These are phyloP conservation scores for Rhododendron kiyosumense DNA, from an alignment of 148 eudicot genomes.

Conservation along the genomic window DNA sequence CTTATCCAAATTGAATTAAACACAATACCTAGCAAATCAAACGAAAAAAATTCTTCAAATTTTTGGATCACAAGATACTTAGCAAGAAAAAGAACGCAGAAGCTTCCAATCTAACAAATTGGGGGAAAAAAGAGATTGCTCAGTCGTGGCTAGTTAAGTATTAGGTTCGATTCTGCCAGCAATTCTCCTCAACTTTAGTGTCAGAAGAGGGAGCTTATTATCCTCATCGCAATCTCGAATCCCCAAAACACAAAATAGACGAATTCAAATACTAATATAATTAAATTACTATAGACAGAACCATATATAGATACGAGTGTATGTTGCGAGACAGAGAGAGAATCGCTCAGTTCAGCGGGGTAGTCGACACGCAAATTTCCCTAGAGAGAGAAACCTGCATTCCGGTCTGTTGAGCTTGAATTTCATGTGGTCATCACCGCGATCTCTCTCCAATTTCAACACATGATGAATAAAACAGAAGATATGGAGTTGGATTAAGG, in stretches of 20 bases:
- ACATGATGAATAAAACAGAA: not conserved
- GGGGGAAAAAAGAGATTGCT: not conserved
- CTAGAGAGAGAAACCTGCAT: constrained; percentile 27
- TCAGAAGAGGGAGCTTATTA: constrained; percentile 32
- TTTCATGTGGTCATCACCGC: constrained; percentile 34
- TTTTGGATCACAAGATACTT: not conserved
- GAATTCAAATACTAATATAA: not conserved
- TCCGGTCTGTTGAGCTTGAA: constrained; percentile 95
- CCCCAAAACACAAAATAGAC: not conserved
- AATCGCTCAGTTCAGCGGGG: constrained; percentile 24
- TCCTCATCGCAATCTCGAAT: constrained; percentile 27
- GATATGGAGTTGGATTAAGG: too few species aligned
- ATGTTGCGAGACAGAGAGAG: not conserved
- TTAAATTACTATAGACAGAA: not conserved
- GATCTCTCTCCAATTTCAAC: not conserved
- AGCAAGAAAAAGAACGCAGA: not conserved
- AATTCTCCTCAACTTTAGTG: constrained; percentile 7
- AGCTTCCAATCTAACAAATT: not conserved
- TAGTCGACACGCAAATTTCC: constrained; percentile 20
- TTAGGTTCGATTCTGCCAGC: constrained; percentile 23
- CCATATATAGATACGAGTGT: not conserved
- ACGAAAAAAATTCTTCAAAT: fast-evolving
- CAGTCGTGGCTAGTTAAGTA: constrained; percentile 5
- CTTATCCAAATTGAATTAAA: not conserved
- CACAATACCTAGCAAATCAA: too few species aligned